These are phyloP conservation scores for Quercus berberidifolia DNA, from an alignment of 306 rosid species.

Conservation along the genomic window DNA sequence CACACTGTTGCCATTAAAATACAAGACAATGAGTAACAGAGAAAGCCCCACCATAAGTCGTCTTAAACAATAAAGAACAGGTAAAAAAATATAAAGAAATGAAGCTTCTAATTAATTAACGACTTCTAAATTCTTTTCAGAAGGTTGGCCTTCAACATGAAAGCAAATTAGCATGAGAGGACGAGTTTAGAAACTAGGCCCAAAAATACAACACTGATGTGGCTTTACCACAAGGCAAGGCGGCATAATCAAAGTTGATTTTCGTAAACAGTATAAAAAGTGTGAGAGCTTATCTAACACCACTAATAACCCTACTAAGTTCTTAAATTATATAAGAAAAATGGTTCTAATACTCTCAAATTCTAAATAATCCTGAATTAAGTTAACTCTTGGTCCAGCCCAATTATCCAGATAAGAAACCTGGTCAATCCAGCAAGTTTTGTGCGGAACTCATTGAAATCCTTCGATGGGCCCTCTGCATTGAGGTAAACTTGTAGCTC, in stretches of 20 bases:
- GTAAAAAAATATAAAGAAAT: not conserved
- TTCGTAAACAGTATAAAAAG: not conserved
- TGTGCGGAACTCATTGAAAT: slow-evolving; percentile 71
- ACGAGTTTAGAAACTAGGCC: not conserved
- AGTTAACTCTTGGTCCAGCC: not conserved
- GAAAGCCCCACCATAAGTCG: not conserved
- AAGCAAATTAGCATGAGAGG: not conserved
- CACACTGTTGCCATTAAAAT: slow-evolving; percentile 27
- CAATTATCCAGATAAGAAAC: slow-evolving; percentile 1
- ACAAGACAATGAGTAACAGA: not conserved
- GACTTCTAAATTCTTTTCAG: not conserved
- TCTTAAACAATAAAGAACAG: not conserved
- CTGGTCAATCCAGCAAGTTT: slow-evolving; percentile 77
- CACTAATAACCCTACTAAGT: not conserved
- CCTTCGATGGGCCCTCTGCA: slow-evolving; percentile 65
- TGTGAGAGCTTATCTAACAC: not conserved
- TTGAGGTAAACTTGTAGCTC: slow-evolving; percentile 55
- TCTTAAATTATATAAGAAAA: not conserved
- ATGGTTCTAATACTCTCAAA: not conserved
- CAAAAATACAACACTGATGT: not conserved
- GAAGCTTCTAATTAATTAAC: not conserved
- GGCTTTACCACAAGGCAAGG: not conserved
- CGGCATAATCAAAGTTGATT: not conserved
- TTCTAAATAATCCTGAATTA: not conserved
- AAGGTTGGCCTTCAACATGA: not conserved